These are phyloP conservation scores for Colletotrichum gloeosporioides DNA, from an alignment of 2,329 filamentous ascomycete genomes.

Conservation along the genomic window DNA sequence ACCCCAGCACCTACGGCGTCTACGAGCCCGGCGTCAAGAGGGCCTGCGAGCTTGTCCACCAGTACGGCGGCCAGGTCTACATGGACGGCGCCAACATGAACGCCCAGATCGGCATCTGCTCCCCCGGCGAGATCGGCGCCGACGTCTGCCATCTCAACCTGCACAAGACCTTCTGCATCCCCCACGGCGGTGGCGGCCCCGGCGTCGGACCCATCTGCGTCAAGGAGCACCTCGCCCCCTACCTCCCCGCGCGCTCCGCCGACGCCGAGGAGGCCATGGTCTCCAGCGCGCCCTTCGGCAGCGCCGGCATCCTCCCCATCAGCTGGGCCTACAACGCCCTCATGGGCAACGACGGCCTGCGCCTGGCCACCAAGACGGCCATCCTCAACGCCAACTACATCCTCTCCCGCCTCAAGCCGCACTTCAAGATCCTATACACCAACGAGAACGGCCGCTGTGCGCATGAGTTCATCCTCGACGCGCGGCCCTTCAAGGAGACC, in stretches of 20 bases:
- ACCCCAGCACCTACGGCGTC: slow-evolving; percentile 93
- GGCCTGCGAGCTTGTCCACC: slow-evolving; percentile 84
- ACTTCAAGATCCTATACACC: slow-evolving; percentile 94
- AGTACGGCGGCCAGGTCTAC: slow-evolving; percentile 91
- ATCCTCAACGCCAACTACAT: slow-evolving; percentile 98
- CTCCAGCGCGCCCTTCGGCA: slow-evolving; percentile 84
- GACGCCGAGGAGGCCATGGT: slow-evolving; percentile 60
- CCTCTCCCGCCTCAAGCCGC: slow-evolving; percentile 80
- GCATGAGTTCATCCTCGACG: slow-evolving; percentile 96
- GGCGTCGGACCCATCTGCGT: slow-evolving; percentile 95
- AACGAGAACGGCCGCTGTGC: slow-evolving; percentile 88
- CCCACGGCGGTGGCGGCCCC: slow-evolving; percentile 91
- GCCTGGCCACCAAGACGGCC: slow-evolving; percentile 88
- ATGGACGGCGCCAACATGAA: slow-evolving; percentile 99
- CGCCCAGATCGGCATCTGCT: slow-evolving; percentile 94
- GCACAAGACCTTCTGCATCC: slow-evolving; percentile 99
- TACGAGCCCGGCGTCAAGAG: slow-evolving; percentile 91
- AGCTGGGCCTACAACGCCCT: slow-evolving; percentile 95
- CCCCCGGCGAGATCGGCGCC: slow-evolving; percentile 91
- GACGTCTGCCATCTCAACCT: slow-evolving; percentile 97
- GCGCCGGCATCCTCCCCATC: slow-evolving; percentile 91
- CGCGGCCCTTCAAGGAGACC: slow-evolving; percentile 81
- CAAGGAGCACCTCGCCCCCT: slow-evolving; percentile 77
- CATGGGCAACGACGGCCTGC: slow-evolving; percentile 86
- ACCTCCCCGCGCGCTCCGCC: slow-evolving; percentile 65